Conservation (phyloP, 139 green algal species). For the Axilococcus clingmanii region DNA sequence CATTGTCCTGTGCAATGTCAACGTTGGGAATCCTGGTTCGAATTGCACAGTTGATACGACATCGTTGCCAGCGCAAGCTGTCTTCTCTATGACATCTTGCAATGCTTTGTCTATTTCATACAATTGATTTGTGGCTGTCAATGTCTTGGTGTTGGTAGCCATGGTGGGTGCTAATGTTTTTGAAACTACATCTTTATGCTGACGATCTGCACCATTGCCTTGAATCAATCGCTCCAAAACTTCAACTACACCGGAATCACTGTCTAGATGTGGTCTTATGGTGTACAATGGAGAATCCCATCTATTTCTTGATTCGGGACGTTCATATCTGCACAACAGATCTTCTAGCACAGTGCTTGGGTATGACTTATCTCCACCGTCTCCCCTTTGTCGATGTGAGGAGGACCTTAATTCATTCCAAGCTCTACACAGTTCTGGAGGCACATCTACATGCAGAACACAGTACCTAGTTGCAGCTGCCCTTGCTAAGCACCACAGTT, state of each 20-base stretch:
- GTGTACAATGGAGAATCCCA: slow-evolving; percentile 83
- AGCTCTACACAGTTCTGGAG: slow-evolving; percentile 25
- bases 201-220: no score
- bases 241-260: background rate
- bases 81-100: slow-evolving; percentile 42
- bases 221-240: no score
- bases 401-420: slow-evolving; percentile 56
- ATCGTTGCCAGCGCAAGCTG: slow-evolving; percentile 50
- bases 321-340: slow-evolving; percentile 73
- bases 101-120: slow-evolving; percentile 72
- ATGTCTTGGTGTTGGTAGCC: background rate
- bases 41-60: slow-evolving; percentile 30
- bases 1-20: slow-evolving; percentile 25
- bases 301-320: slow-evolving; percentile 71
- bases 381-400: background rate
- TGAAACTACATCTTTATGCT: no score
- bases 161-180: background rate
- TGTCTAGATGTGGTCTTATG: slow-evolving; percentile 22
- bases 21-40: slow-evolving; percentile 3
- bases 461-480: slow-evolving; percentile 72
- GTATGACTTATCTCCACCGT: slow-evolving; percentile 23
- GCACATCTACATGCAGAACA: slow-evolving; percentile 73
- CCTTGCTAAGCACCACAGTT: slow-evolving; percentile 87
- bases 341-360: slow-evolving; percentile 58
- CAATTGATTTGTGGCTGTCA: slow-evolving; percentile 75